These are phyloP conservation scores for Seiridium unicorne DNA, from an alignment of 2,329 filamentous ascomycete genomes.

Conservation along the genomic window DNA sequence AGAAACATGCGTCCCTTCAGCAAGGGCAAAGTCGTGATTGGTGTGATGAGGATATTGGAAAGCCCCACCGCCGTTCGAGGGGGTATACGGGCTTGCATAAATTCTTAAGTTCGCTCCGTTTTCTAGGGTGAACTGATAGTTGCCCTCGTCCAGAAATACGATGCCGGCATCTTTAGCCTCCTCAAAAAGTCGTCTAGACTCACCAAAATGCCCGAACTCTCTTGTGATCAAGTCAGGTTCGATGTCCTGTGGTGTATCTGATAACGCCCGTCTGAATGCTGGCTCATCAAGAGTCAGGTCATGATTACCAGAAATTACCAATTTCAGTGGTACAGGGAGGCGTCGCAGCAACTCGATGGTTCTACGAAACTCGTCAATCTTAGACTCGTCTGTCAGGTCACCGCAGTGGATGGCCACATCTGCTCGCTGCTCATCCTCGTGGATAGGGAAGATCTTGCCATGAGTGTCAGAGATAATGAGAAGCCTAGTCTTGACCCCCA, in stretches of 20 bases:
- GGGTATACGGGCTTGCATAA: constrained; percentile 54
- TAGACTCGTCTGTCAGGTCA: constrained; percentile 44
- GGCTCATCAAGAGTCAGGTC: constrained; percentile 40
- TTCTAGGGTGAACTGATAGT: constrained; percentile 40
- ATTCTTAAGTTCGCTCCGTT: constrained; percentile 50
- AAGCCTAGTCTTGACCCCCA: constrained; percentile 34
- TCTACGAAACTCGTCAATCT: constrained; percentile 35
- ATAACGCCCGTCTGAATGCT: constrained; percentile 25
- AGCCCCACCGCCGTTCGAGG: constrained; percentile 41
- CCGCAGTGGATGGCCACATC: constrained; percentile 55
- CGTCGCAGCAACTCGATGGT: constrained; percentile 40
- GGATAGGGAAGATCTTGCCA: constrained; percentile 18
- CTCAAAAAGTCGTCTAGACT: constrained; percentile 37
- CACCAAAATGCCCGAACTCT: constrained; percentile 37
- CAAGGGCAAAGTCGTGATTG: constrained; percentile 37
- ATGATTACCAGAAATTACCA: constrained; percentile 56
- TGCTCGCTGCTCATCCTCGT: constrained; percentile 18
- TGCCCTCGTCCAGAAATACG: constrained; percentile 49
- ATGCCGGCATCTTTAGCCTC: constrained; percentile 37
- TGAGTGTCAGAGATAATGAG: constrained; percentile 48
- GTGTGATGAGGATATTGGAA: constrained; percentile 44
- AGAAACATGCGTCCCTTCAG: constrained; percentile 36
- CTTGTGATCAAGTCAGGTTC: constrained; percentile 16
- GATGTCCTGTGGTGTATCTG: neutral
- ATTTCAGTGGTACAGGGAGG: constrained; percentile 48